Conservation (phyloP, 352 stramenopile genomes). For the Phytophthora ohioensis region DNA sequence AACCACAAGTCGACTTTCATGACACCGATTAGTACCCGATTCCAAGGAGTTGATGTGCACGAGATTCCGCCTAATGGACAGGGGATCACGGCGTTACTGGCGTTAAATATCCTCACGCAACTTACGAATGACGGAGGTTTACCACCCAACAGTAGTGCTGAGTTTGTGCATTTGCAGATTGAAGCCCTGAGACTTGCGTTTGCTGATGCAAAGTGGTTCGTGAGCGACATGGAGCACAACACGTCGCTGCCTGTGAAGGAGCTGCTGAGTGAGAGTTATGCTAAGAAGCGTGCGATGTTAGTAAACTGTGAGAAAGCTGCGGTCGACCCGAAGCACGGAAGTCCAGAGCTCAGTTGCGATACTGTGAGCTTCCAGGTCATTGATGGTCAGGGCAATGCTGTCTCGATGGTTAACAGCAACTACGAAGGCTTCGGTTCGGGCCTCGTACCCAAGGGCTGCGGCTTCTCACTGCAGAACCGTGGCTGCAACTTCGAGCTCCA, state of each 20-base stretch:
- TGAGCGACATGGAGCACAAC: conserved; percentile 82
- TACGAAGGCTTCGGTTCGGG: conserved; percentile 97
- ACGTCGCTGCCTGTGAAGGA: conserved; percentile 59
- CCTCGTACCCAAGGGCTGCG: conserved; percentile 93
- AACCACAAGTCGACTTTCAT: conserved; percentile 91
- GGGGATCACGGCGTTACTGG: conserved; percentile 96
- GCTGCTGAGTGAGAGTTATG: conserved; percentile 86
- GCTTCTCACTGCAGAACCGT: conserved; percentile 98
- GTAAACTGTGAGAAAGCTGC: conserved; percentile 54
- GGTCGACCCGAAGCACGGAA: conserved; percentile 67
- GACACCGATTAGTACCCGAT: conserved; percentile 90
- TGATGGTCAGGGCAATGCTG: conserved; percentile 94
- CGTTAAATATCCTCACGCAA: conserved; percentile 92
- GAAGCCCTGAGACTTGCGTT: conserved; percentile 95
- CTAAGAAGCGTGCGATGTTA: conserved; percentile 54
- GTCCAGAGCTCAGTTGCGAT: conserved; percentile 77
- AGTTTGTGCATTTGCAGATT: conserved; percentile 93
- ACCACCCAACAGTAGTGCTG: conserved; percentile 56
- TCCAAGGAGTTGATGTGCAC: conserved; percentile 90
- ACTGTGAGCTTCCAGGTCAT: conserved; percentile 98
- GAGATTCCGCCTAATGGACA: conserved; percentile 97
- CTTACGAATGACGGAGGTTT: conserved; percentile 52
- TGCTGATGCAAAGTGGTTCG: conserved; percentile 89
- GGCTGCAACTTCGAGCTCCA: conserved; percentile 94
- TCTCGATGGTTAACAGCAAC: conserved; percentile 99